These are phyloP conservation scores for Solanum sejunctum DNA, from an alignment of 257 asterid genomes.

Conservation along the genomic window DNA sequence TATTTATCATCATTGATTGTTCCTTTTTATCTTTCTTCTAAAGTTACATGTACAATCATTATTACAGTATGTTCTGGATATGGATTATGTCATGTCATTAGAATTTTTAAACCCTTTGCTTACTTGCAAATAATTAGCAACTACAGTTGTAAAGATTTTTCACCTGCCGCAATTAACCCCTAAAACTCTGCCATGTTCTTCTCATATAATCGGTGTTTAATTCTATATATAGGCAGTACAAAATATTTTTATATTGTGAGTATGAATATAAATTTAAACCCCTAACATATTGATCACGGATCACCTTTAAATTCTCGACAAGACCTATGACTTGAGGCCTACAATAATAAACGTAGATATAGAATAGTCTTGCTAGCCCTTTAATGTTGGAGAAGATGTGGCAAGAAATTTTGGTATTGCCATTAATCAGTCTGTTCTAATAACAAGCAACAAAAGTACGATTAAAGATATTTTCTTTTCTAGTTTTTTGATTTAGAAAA, in stretches of 20 bases:
- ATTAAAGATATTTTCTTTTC: background rate
- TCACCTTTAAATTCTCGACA: background rate
- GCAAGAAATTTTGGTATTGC: background rate
- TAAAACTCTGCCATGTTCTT: background rate
- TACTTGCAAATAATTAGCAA: background rate
- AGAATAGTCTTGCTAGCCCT: background rate
- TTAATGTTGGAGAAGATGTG: conserved; percentile 1
- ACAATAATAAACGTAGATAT: background rate
- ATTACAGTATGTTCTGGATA: background rate
- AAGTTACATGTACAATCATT: background rate
- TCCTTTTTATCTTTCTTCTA: background rate
- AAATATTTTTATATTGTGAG: background rate
- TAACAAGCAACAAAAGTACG: background rate
- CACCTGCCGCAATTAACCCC: background rate
- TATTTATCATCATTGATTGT: background rate
- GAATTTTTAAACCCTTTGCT: background rate
- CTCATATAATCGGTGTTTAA: background rate
- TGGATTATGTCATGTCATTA: background rate
- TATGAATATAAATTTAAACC: background rate
- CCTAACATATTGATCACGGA: background rate
- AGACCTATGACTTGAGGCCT: background rate
- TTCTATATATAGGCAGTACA: too few relatives aligned
- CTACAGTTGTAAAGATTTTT: background rate
- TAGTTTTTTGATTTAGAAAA: background rate
- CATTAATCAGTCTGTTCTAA: background rate